Evolutionary conservation across 139 green algal genomes (phyloP).

Genomic region (Coelastrella sp.): DNA sequence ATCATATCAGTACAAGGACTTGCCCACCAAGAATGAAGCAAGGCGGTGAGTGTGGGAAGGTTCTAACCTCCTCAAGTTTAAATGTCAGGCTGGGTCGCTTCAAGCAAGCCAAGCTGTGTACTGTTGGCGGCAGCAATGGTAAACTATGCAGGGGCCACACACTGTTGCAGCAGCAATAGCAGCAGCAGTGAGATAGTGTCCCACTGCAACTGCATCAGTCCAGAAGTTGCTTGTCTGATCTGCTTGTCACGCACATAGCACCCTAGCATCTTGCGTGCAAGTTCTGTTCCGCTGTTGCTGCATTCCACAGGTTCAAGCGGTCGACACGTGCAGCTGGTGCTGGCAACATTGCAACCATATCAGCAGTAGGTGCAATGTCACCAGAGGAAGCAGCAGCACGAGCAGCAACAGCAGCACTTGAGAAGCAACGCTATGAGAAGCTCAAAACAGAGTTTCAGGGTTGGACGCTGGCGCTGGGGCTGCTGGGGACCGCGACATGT

Average conservation of each 20-base stretch:
- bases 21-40: constrained; percentile 28
- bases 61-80: not conserved
- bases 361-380: not conserved
- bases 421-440: constrained; percentile 69
- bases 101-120: no score
- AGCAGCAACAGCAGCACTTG: constrained; percentile 47
- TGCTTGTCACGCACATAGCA: no score
- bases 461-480: constrained; percentile 69
- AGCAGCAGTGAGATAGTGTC: no score
- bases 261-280: no score
- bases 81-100: no score
- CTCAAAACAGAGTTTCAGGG: constrained; percentile 77
- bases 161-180: no score
- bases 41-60: constrained; percentile 1
- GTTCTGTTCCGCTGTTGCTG: not conserved
- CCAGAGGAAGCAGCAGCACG: constrained; percentile 45
- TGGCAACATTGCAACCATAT: constrained; percentile 11
- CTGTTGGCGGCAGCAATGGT: no score
- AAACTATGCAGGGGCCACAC: no score
- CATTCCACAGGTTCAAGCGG: constrained; percentile 41
- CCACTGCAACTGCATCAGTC: no score
- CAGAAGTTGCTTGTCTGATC: no score
- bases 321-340: not conserved
- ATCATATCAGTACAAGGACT: constrained; percentile 49
- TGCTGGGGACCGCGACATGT: constrained; percentile 54